A percentile compares a stretch with the other conserved stretches of the same genome.
phyloP scores from a whole-genome alignment of 108 stramenopile species.

The Cyclostephanos invisitatus region DNA sequence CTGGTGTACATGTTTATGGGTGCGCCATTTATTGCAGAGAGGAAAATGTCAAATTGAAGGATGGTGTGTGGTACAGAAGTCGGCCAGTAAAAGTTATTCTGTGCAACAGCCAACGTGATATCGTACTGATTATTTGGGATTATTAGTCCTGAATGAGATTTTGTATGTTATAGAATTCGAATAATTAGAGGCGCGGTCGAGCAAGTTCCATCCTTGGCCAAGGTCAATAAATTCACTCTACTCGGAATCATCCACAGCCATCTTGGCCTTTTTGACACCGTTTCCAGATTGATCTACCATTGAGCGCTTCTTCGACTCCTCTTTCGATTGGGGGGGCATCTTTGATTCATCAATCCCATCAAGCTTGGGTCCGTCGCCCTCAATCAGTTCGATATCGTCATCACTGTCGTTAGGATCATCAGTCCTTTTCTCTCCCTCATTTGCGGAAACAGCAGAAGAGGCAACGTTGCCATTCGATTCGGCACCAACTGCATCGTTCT shows the following conservation, averaged over 20 bases:
- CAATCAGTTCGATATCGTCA: slow-evolving; percentile 36
- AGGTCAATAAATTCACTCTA: not conserved
- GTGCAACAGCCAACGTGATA: too few species aligned
- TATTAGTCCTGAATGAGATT: too few species aligned
- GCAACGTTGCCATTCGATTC: slow-evolving; percentile 4
- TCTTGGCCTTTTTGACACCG: slow-evolving; percentile 55
- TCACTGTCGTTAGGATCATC: slow-evolving; percentile 13
- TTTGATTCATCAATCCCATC: slow-evolving; percentile 24
- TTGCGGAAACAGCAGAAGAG: not conserved
- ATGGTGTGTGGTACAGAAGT: too few species aligned
- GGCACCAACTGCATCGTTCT: slow-evolving; percentile 5
- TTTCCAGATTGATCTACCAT: slow-evolving; percentile 15
- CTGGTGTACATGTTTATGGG: not conserved
- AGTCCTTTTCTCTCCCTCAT: slow-evolving; percentile 6
- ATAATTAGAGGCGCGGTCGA: too few species aligned
- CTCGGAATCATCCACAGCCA: slow-evolving; percentile 24
- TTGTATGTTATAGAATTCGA: too few species aligned
- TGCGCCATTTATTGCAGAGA: not conserved
- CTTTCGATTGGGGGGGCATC: slow-evolving; percentile 11
- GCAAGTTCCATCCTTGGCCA: not conserved
- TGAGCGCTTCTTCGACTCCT: slow-evolving; percentile 20
- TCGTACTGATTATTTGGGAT: too few species aligned
- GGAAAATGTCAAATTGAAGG: not conserved
- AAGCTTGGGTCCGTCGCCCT: slow-evolving; percentile 28
- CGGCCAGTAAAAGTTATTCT: not conserved